Base-by-base conservation (phyloP, 139 green algal species). In the Haematococcus sp. region DNA sequence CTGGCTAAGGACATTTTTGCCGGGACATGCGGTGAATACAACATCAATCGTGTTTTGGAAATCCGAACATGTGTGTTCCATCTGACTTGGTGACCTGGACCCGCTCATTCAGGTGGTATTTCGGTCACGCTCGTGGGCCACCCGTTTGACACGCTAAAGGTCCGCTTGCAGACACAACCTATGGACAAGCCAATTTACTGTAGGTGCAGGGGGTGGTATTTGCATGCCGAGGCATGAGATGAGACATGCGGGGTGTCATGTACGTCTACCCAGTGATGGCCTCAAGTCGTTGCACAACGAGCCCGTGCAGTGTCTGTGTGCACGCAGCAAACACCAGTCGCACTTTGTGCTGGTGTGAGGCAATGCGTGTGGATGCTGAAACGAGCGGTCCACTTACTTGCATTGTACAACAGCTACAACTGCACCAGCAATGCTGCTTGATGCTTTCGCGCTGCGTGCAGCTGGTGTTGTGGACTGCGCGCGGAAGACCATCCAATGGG, bases 91-190 rank as follows among this genome's bases (percentile, higher is more conserved):
- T 15, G 7, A 19, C 25, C 58, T 44, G 58, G 58, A 44, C 5
- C 25, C 58, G 22, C 35, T 19, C 44, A 5, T 46, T 61, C 81
- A 93, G 91, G 93, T 60, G 94, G 94, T 54, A 93, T 98, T 25
- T 88, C 88, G 19, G 94, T 98, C 0, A 96, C 91, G 0, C 68
- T 92, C 23, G 88, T 96, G 15, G 94, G 94, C 0, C 94, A 97
- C 58, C 93, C 93, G 1, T 96, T 96, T 60, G 91, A 97, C 75
- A 97, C 92, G 13, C 74, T 97, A 3, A 98, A 98, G 80, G 93
- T 98, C 30, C 84, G 94, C 17, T 82, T 98, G 27, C 94, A 98
- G 65, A 95, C 89, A 2, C 94, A 98, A 77, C 77, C 92, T 0
- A 78, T 78, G 22, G 80, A 80, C 27, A 97, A 97, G 34, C 94